Base-by-base conservation (phyloP, 352 stramenopile species). In the Thraustotheca clavata region DNA sequence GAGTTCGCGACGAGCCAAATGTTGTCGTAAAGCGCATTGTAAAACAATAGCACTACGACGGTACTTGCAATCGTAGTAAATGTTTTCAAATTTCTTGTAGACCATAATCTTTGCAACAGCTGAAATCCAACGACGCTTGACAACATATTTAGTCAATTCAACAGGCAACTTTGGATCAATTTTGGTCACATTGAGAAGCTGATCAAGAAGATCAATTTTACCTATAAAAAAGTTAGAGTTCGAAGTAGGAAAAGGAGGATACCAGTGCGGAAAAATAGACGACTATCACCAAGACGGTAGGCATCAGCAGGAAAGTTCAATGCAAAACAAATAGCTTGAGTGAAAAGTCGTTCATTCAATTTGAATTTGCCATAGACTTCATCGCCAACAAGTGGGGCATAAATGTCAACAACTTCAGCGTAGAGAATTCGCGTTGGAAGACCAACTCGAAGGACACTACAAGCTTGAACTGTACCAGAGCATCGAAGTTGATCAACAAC, bases 341-440 rank as follows among this genome's bases (percentile, higher is more conserved):
- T 94, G 59, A 95, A 93, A 24, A 93, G 69, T 67, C 89, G 87
- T 59, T 94, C 83, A 61, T 94, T 93, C 57, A 72, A 85, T 34
- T 89, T 77, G 40, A 95, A 93, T 7, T 73, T 71, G 59, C 77
- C 69, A 32, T 54, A 65, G 34, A 91, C 77, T 34, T 82, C 72
- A 12, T 73, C 67, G 7, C 79, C 75, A 16, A 95, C 59, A 26
- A 91, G 52, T 16, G 77, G 79, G 47, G 85, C 80, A 72, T 94
- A 91, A 18, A 88, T 81, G 38, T 91, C 79, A 7, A 92, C 81
- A 16, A 95, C 79, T 71, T 95, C 86, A 16, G 76, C 80, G 59
- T 94, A 95, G 49, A 89, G 59, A 49, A 95, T 89, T 22, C 86
- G 86, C 5, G 86, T 95, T 1, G 86, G 85, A 0, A 95, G 67